Conservation (phyloP, 352 stramenopile species). For the Phytophthora palmivora region DNA sequence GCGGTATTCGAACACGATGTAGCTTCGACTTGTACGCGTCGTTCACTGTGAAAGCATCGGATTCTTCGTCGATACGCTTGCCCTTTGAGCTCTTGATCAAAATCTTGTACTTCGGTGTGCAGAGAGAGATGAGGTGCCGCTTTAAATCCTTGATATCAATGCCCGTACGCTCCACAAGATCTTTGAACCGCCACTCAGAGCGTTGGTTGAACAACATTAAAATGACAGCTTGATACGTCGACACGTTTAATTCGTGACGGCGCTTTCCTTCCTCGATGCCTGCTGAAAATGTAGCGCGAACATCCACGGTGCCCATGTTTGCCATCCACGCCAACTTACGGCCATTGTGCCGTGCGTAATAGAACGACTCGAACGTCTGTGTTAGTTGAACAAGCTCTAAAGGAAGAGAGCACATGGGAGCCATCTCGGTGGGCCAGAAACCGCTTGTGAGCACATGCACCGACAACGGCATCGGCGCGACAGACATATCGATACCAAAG, state of each 20-base stretch:
- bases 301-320: slow-evolving; percentile 92
- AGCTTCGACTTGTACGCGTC: slow-evolving; percentile 95
- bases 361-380: slow-evolving; percentile 94
- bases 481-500: slow-evolving; percentile 23
- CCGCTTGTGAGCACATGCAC: slow-evolving; percentile 88
- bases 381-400: slow-evolving; percentile 78
- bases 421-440: slow-evolving; percentile 89
- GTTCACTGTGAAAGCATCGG: slow-evolving; percentile 96
- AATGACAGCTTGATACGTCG: slow-evolving; percentile 99
- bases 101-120: slow-evolving; percentile 97
- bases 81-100: slow-evolving; percentile 98
- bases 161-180: slow-evolving; percentile 91
- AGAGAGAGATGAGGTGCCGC: slow-evolving; percentile 97
- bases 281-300: slow-evolving; percentile 91
- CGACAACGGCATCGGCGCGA: slow-evolving; percentile 44
- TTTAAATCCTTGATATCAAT: slow-evolving; percentile 92
- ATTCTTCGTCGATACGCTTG: slow-evolving; percentile 95
- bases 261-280: slow-evolving; percentile 59
- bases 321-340: slow-evolving; percentile 96
- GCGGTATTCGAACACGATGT: slow-evolving; percentile 82
- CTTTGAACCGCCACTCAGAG: slow-evolving; percentile 78
- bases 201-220: slow-evolving; percentile 97
- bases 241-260: slow-evolving; percentile 96
- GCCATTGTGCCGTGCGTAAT: slow-evolving; percentile 94
- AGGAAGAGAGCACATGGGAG: slow-evolving; percentile 89